These are phyloP conservation scores for Pyronema domesticum DNA, from an alignment of 495 filamentous ascomycete genomes.

Conservation along the genomic window DNA sequence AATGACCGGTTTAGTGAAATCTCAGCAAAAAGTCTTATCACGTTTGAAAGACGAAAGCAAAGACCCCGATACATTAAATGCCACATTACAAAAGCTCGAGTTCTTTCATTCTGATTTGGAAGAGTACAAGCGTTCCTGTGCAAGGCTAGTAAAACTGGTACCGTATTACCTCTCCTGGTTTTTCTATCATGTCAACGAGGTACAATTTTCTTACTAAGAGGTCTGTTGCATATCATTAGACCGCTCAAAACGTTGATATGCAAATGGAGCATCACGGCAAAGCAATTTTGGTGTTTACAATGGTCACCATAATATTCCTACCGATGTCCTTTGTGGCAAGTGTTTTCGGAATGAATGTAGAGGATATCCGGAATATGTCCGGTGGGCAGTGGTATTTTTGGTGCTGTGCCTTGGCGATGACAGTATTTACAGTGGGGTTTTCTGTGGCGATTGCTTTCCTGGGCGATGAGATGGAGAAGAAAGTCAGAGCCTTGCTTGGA, in stretches of 20 bases:
- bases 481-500: neutral
- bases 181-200: neutral
- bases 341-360: constrained; percentile 25
- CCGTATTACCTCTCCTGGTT: neutral
- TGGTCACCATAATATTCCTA: constrained; percentile 27
- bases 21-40: constrained; percentile 6
- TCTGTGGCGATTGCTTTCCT: constrained; percentile 5
- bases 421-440: constrained; percentile 4
- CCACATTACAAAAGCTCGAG: constrained; percentile 6
- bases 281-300: constrained; percentile 24
- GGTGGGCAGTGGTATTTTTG: constrained; percentile 14
- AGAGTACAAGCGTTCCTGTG: constrained; percentile 6
- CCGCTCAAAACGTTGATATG: constrained; percentile 2
- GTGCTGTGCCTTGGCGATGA: constrained; percentile 8
- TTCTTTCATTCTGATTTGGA: constrained; percentile 4
- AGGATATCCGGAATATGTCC: constrained; percentile 10
- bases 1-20: constrained; percentile 4
- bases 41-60: neutral
- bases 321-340: constrained; percentile 24
- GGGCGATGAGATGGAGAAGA: constrained; percentile 1
- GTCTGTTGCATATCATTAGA: neutral
- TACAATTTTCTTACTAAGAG: too few species aligned
- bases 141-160: constrained; percentile 4
- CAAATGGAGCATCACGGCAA: constrained; percentile 13
- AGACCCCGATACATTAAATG: constrained; percentile 1